Evolutionary conservation across 768 basidiomycete species (phyloP), one percentile per base, ranked within the genome.

Genomic region (Gloeophyllum trabeum): DNA sequence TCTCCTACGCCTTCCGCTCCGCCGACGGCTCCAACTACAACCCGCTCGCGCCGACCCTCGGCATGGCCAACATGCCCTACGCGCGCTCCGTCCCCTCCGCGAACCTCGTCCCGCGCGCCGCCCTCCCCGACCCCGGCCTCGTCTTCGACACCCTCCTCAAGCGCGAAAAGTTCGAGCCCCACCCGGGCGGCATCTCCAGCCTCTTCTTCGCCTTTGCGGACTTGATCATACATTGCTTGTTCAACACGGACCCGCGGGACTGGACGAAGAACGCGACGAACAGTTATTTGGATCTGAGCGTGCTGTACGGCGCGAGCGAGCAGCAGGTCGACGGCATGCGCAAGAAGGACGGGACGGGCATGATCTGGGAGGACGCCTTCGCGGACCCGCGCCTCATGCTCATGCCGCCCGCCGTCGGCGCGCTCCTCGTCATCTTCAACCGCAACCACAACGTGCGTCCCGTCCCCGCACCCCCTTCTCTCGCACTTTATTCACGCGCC

Each of bases 161-260:
- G 45, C 53, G 55, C 56, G 69, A 56, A 53, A 53, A 50, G 42
- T 50, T 50, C 42, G 48, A 26, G 5, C 47, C 44, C 40, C 60
- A 53, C 35, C 56, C 49, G n/a, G 53, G 71, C 3, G 85, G 85
- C 16, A 70, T 88, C 35, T 83, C 79, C 12, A 71, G 73, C 45
- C 61, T 83, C 16, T 81, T 87, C 61, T 89, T 87, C 50, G 80
- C 84, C 0, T 85, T 89, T 51, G 85, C 85, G 10, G 71, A 85
- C 51, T 60, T 87, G 43, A 65, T 88, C 45, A 85, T 83, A 49
- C 85, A 89, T 58, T 68, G 63, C 55, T 68, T 81, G 48, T 90
- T 90, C 64, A 62, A 80, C 48, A 77, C 75, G 6, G 58, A 70
- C 45, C 60, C 53, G 24, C 35, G 16, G 3, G 66, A 79, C 53